A percentile compares a stretch with the other conserved stretches of the same genome.
These are phyloP conservation scores for Pythium brassicae DNA, from an alignment of 352 stramenopile genomes.

Conservation along the genomic window DNA sequence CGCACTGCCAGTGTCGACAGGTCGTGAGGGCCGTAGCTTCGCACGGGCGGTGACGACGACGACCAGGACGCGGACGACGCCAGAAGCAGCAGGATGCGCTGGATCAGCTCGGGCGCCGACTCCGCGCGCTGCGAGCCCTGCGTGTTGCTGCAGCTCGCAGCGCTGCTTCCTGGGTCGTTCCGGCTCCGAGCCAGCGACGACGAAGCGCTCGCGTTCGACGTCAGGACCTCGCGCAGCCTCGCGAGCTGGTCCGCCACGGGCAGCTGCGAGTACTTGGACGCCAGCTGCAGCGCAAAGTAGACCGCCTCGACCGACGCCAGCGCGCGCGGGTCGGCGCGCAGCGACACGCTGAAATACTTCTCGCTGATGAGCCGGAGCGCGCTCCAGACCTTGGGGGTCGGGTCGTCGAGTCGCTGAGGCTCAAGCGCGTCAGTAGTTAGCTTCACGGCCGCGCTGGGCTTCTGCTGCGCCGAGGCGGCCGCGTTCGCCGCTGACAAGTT, in stretches of 20 bases:
- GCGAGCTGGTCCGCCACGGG: slow-evolving; percentile 1
- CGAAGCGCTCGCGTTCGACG: slow-evolving; percentile 17
- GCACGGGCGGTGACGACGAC: slow-evolving; percentile 2
- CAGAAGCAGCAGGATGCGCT: slow-evolving; percentile 11
- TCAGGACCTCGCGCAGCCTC: slow-evolving; percentile 19
- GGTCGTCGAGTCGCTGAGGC: slow-evolving; percentile 2
- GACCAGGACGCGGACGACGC: slow-evolving; percentile 1
- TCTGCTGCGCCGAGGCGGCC: not conserved
- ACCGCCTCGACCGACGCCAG: slow-evolving; percentile 28
- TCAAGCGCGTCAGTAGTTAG: not conserved
- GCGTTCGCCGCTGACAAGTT: slow-evolving; percentile 11
- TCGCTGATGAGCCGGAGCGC: slow-evolving; percentile 37
- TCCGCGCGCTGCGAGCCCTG: not conserved
- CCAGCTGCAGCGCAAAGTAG: slow-evolving; percentile 38
- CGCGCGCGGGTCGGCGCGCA: slow-evolving; percentile 21
- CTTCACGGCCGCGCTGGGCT: not conserved
- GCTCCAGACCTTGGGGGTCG: slow-evolving; percentile 24
- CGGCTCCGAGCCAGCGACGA: not conserved
- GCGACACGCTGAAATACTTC: slow-evolving; percentile 66
- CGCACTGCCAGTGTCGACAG: slow-evolving; percentile 7
- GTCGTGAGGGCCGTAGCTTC: slow-evolving; percentile 3
- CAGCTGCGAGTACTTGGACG: slow-evolving; percentile 11
- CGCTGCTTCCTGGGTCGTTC: not conserved
- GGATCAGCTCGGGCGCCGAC: slow-evolving; percentile 4
- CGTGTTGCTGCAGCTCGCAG: not conserved